These are phyloP conservation scores for Suillus spraguei DNA, from an alignment of 768 basidiomycete species.

Conservation along the genomic window DNA sequence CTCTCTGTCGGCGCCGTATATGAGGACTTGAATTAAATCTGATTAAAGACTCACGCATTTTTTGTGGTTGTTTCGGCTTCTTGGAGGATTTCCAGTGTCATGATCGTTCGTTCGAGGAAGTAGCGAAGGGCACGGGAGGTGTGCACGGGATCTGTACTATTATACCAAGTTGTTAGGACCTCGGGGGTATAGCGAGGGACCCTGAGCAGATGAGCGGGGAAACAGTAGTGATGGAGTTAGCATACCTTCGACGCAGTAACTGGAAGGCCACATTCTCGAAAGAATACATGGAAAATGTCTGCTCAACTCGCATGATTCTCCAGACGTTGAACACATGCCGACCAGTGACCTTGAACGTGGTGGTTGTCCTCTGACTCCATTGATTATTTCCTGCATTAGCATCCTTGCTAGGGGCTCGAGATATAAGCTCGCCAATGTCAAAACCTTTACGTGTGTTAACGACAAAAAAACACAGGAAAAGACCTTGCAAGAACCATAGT, in stretches of 20 bases:
- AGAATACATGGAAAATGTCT: slow-evolving; percentile 74
- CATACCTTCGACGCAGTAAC: slow-evolving; percentile 70
- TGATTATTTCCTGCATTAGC: slow-evolving; percentile 47
- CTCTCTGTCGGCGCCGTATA: slow-evolving; percentile 57
- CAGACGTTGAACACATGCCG: slow-evolving; percentile 92
- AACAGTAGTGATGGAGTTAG: slow-evolving; percentile 17
- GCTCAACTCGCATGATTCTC: slow-evolving; percentile 89
- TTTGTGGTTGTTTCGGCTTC: slow-evolving; percentile 82
- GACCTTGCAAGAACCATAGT: slow-evolving; percentile 49
- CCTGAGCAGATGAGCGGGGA: slow-evolving; percentile 39
- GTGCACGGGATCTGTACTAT: slow-evolving; percentile 59
- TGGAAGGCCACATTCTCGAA: slow-evolving; percentile 92
- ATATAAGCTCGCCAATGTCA: slow-evolving; percentile 71
- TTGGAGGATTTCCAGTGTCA: slow-evolving; percentile 81
- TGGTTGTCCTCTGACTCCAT: slow-evolving; percentile 75
- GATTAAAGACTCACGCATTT: slow-evolving; percentile 63
- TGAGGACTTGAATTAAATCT: background rate
- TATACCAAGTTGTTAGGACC: slow-evolving; percentile 71
- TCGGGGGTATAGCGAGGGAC: slow-evolving; percentile 71
- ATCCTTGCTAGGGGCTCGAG: slow-evolving; percentile 63
- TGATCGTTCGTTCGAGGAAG: slow-evolving; percentile 60
- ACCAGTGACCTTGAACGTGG: slow-evolving; percentile 83
- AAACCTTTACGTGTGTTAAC: slow-evolving; percentile 49
- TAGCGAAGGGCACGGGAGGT: slow-evolving; percentile 60
- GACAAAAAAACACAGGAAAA: slow-evolving; percentile 2